These are phyloP conservation scores for Nemania bipapillata DNA, from an alignment of 2,329 filamentous ascomycete genomes.

Conservation along the genomic window DNA sequence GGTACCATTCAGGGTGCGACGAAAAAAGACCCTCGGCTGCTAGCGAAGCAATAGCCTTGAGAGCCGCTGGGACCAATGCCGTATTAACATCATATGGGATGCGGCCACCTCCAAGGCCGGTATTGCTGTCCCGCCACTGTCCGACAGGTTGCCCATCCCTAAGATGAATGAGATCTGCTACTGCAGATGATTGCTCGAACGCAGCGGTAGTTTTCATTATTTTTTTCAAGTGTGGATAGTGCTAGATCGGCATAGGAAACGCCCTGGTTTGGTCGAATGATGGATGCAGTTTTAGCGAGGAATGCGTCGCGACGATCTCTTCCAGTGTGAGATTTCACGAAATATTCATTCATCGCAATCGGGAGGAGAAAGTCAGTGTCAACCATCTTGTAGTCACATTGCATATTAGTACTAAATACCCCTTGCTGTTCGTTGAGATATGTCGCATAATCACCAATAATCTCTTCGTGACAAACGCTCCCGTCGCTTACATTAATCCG, in stretches of 20 bases:
- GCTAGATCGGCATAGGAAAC: constrained; percentile 65
- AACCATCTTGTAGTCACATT: constrained; percentile 70
- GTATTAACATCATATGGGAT: constrained; percentile 75
- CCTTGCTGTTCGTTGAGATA: constrained; percentile 66
- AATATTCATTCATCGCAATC: constrained; percentile 68
- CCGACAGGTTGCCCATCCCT: constrained; percentile 66
- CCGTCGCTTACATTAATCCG: constrained; percentile 69
- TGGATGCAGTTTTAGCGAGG: constrained; percentile 57
- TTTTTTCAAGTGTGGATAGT: constrained; percentile 65
- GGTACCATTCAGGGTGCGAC: constrained; percentile 59
- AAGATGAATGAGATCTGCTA: constrained; percentile 67
- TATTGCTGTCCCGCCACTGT: constrained; percentile 71
- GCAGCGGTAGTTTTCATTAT: constrained; percentile 66
- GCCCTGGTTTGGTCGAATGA: constrained; percentile 63
- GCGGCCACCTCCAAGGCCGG: constrained; percentile 69
- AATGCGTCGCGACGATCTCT: constrained; percentile 52
- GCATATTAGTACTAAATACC: constrained; percentile 62
- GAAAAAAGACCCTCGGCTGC: constrained; percentile 63
- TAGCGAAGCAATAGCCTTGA: constrained; percentile 67
- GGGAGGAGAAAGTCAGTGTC: constrained; percentile 72
- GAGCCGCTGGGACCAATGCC: constrained; percentile 69
- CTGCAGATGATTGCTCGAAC: constrained; percentile 64
- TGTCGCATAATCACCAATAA: constrained; percentile 72
- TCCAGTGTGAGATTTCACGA: constrained; percentile 60
- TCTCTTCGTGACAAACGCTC: constrained; percentile 72